These are phyloP conservation scores for Phellopilus nigrolimitatus DNA, from an alignment of 1,284 basidiomycete species.

Conservation along the genomic window DNA sequence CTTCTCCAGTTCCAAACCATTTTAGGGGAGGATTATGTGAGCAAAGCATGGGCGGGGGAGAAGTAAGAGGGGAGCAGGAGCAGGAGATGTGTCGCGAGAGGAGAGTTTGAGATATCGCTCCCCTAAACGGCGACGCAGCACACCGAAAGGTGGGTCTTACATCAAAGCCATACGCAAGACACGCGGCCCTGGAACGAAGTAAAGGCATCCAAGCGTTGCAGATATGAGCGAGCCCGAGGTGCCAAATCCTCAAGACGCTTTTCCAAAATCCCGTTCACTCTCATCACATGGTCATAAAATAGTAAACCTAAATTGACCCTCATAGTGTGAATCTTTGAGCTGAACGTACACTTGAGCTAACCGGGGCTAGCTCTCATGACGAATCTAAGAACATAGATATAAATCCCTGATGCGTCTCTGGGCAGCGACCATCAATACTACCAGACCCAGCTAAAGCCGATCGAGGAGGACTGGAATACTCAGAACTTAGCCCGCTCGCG, in stretches of 20 bases:
- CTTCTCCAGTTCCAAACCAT: neutral
- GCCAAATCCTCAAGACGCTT: slow-evolving; percentile 8
- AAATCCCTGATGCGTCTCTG: slow-evolving; percentile 50
- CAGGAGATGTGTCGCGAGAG: too few species aligned
- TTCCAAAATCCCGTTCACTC: neutral
- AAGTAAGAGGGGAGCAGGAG: too few species aligned
- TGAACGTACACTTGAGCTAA: neutral
- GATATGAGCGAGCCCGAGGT: neutral
- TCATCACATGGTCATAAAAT: too few species aligned
- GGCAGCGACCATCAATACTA: slow-evolving; percentile 35
- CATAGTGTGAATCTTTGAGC: slow-evolving; percentile 3
- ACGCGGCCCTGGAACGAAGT: neutral
- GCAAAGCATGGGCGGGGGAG: too few species aligned
- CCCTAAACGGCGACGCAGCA: too few species aligned
- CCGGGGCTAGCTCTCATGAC: too few species aligned
- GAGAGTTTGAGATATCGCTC: too few species aligned
- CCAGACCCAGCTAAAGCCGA: slow-evolving; percentile 47
- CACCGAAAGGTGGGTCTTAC: too few species aligned
- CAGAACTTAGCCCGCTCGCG: slow-evolving; percentile 62
- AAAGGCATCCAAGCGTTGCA: neutral
- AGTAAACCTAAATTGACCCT: neutral
- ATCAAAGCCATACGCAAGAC: too few species aligned
- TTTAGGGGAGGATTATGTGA: too few species aligned
- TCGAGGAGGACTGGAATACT: slow-evolving; percentile 47
- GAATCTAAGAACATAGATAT: too few species aligned